These are phyloP conservation scores for Cryptococcus sp. DNA, from an alignment of 1,284 basidiomycete species.

Conservation along the genomic window DNA sequence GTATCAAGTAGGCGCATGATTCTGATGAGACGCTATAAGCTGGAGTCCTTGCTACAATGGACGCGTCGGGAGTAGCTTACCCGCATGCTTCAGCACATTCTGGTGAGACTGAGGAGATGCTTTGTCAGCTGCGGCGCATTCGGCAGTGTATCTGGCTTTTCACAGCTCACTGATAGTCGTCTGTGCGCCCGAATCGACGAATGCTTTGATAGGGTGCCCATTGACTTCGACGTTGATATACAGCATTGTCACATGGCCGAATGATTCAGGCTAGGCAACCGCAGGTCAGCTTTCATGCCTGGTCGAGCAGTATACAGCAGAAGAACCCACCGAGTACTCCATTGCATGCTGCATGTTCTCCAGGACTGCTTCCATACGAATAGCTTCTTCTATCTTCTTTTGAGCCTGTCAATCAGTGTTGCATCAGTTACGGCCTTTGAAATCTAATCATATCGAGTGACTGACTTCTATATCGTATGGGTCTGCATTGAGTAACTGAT, in stretches of 20 bases:
- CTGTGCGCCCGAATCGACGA: slow-evolving; percentile 97
- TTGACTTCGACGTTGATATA: slow-evolving; percentile 84
- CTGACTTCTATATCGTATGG: slow-evolving; percentile 80
- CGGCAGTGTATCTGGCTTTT: not conserved
- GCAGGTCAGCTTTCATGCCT: not conserved
- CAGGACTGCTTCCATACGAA: slow-evolving; percentile 82
- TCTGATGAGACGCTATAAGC: slow-evolving; percentile 49
- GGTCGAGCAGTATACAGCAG: not conserved
- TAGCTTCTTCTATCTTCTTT: slow-evolving; percentile 88
- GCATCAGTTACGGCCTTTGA: slow-evolving; percentile 10
- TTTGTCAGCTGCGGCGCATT: not conserved
- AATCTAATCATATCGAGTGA: not conserved
- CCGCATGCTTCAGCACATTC: slow-evolving; percentile 91
- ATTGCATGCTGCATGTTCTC: slow-evolving; percentile 91
- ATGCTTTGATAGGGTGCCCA: slow-evolving; percentile 85
- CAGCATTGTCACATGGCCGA: slow-evolving; percentile 94
- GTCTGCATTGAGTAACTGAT: slow-evolving; percentile 67
- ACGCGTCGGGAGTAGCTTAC: slow-evolving; percentile 54
- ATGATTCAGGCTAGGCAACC: slow-evolving; percentile 72
- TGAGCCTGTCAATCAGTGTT: slow-evolving; percentile 59
- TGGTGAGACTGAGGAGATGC: slow-evolving; percentile 72
- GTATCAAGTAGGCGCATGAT: slow-evolving; percentile 91
- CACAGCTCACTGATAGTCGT: slow-evolving; percentile 86
- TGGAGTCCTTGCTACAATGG: not conserved
- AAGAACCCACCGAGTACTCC: slow-evolving; percentile 65